These are phyloP conservation scores for Cladosporium sp. DNA, from an alignment of 2,329 filamentous ascomycete species.

Conservation along the genomic window DNA sequence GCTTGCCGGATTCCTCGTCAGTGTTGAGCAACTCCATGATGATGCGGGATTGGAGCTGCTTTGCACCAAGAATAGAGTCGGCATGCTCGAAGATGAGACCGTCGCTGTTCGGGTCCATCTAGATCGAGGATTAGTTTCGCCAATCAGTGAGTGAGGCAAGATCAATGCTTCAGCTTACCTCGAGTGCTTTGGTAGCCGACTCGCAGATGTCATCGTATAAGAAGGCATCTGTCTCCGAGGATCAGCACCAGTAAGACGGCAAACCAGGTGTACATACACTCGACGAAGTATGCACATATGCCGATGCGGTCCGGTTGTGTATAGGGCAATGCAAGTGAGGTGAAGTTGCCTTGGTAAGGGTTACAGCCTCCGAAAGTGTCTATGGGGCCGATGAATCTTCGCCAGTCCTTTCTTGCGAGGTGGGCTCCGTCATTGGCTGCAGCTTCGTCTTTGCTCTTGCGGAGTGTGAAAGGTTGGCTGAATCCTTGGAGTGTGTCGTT, in stretches of 20 bases:
- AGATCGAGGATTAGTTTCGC: too few species aligned
- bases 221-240: neutral
- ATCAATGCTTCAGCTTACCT: neutral
- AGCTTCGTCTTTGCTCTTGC: neutral
- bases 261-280: neutral
- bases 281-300: neutral
- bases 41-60: neutral
- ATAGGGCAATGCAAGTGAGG: neutral
- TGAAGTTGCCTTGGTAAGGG: neutral
- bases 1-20: neutral
- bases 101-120: neutral
- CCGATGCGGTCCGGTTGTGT: neutral
- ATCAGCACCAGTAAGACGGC: neutral
- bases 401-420: neutral
- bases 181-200: neutral
- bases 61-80: neutral
- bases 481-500: neutral
- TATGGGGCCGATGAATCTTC: neutral
- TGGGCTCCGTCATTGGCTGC: neutral
- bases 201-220: conserved; percentile 1
- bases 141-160: too few species aligned
- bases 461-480: neutral
- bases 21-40: neutral
- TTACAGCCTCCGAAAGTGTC: neutral
- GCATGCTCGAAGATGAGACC: neutral